Base-by-base conservation (phyloP, 1,139 yeast species). In the Lodderomyces metapsilosis region DNA sequence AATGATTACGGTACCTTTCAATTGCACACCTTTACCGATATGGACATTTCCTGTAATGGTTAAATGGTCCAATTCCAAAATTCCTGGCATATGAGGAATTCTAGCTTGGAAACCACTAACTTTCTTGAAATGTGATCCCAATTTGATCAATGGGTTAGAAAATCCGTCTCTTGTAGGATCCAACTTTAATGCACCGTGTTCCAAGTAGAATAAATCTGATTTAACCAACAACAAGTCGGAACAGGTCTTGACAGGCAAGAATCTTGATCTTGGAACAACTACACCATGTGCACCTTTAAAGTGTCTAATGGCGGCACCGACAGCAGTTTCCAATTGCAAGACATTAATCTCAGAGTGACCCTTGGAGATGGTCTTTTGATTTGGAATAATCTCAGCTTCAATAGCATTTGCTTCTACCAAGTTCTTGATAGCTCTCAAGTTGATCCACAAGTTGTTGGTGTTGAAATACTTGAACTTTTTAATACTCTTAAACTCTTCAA, bases 221-320 rank as follows among this genome's bases (percentile, higher is more conserved):
- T 92, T 92, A 52, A 92, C 98, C 58, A 92, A 78, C 57, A 94
- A 74, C 65, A 92, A 74, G 66, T 92, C 98, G 8, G 97, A 89
- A 65, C 94, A 88, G 18, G 98, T 94, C 75, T 92, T 92, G 56
- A 92, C 98, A 16, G 98, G 98, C 71, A 94, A 79, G 78, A 92
- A 92, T 64, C 98, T 84, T 36, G 96, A 79, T 72, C 98, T 87
- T 66, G 98, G 98, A 27, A 92, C 98, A 57, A 89, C 96, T 56
- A 92, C 95, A 68, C 98, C 98, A 59, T 89, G 97, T 24, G 98
- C 97, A 56, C 88, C 87, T 54, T 84, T 77, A 68, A 94, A 92
- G 68, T 91, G 94, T 69, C 96, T 88, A 62, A 92, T 92, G 42
- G 98, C 98, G 34, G 98, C 98, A 74, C 98, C 98, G 52, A 89